A percentile compares a stretch with the other conserved stretches of the same genome.
Evolutionary conservation across 108 stramenopile genomes (phyloP).

Genomic region (Bacterosira constricta): DNA sequence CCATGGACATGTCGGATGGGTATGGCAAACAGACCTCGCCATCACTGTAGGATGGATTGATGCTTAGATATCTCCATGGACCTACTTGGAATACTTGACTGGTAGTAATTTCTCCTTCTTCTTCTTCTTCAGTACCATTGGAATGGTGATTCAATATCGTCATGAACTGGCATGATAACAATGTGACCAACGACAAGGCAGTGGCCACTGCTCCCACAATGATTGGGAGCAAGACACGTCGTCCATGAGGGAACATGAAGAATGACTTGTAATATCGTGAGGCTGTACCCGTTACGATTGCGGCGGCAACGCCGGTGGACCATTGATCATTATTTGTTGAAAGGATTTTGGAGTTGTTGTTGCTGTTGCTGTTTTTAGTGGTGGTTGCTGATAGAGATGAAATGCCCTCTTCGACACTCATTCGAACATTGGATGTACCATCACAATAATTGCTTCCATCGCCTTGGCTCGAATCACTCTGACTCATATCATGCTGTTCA

Average conservation of each 20-base stretch:
- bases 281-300: slow-evolving; percentile 29
- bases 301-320: slow-evolving; percentile 38
- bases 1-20: slow-evolving; percentile 20
- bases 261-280: slow-evolving; percentile 36
- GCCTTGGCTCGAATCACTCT: not conserved
- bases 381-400: not conserved
- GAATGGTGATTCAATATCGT: slow-evolving; percentile 5
- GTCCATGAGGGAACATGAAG: slow-evolving; percentile 41
- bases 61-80: slow-evolving; percentile 31
- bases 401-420: not conserved
- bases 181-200: slow-evolving; percentile 15
- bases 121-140: not conserved
- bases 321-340: slow-evolving; percentile 11
- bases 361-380: not conserved
- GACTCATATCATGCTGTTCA: not conserved
- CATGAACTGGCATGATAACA: slow-evolving; percentile 35
- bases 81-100: slow-evolving; percentile 35
- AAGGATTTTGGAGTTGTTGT: not conserved
- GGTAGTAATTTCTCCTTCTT: not conserved
- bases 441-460: not conserved
- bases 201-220: slow-evolving; percentile 24
- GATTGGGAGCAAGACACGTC: slow-evolving; percentile 23
- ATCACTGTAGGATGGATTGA: not conserved
- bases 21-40: slow-evolving; percentile 30
- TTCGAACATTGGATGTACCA: not conserved